Evolutionary conservation across 2,329 filamentous ascomycete genomes (phyloP).

Genomic region (Alternaria consortialis): DNA sequence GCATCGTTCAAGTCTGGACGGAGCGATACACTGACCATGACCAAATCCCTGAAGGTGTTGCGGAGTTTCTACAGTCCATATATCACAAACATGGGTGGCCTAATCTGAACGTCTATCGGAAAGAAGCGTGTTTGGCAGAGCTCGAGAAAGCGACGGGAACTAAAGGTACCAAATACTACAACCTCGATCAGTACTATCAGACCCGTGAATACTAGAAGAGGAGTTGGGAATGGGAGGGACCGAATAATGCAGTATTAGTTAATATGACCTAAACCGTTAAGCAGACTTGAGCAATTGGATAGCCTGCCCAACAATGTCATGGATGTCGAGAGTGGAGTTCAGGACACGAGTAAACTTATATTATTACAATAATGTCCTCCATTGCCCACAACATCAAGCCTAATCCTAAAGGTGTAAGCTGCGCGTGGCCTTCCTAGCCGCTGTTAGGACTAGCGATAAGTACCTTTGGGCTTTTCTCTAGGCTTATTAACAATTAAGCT

Average conservation of each 20-base stretch:
- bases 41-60: neutral
- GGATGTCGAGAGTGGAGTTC: too few species aligned
- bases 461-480: too few species aligned
- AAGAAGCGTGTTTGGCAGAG: neutral
- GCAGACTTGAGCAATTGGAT: too few species aligned
- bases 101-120: conserved; percentile 1
- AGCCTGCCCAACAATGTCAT: too few species aligned
- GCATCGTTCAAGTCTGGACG: neutral
- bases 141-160: neutral
- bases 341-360: too few species aligned
- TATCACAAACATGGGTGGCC: conserved; percentile 1
- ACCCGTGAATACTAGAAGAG: neutral
- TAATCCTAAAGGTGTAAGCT: too few species aligned
- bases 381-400: too few species aligned
- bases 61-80: neutral
- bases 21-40: neutral
- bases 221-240: neutral
- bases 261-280: too few species aligned
- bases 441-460: too few species aligned
- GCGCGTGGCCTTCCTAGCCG: too few species aligned
- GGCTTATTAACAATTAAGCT: too few species aligned
- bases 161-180: neutral
- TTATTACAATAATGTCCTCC: too few species aligned
- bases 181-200: neutral
- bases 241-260: neutral